Conservation (phyloP, 768 basidiomycete genomes). For the Collybia nuda region DNA sequence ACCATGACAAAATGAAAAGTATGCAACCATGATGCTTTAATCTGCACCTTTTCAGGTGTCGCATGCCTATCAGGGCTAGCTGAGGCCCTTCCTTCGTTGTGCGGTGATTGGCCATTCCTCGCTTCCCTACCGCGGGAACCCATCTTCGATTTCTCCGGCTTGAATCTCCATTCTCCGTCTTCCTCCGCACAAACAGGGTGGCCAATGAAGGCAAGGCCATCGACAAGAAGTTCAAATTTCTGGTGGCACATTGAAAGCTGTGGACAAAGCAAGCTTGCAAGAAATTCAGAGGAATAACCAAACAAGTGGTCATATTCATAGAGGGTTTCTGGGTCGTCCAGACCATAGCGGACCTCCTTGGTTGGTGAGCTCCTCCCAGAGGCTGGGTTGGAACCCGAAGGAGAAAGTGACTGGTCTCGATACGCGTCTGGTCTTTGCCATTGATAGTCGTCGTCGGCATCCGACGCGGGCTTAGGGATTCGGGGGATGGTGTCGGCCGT, state of each 20-base stretch:
- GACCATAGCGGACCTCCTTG: conserved; percentile 38
- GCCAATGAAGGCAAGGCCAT: conserved; percentile 90
- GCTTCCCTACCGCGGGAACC: conserved; percentile 57
- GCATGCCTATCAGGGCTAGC: conserved; percentile 25
- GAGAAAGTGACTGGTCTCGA: conserved; percentile 53
- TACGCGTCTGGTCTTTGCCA: conserved; percentile 59
- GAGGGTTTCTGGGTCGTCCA: conserved; percentile 30
- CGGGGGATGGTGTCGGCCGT: conserved; percentile 21
- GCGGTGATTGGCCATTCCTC: conserved; percentile 35
- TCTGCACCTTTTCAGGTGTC: conserved; percentile 32
- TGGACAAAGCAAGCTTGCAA: conserved; percentile 82
- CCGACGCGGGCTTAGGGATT: conserved; percentile 16
- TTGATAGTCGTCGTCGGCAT: conserved; percentile 49
- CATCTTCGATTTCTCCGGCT: conserved; percentile 54
- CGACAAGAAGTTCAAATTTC: conserved; percentile 90
- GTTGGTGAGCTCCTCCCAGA: conserved; percentile 54
- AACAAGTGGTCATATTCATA: conserved; percentile 71
- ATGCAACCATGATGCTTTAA: conserved; percentile 54
- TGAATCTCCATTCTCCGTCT: conserved; percentile 76
- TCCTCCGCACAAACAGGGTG: conserved; percentile 86
- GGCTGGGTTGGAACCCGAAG: conserved; percentile 40
- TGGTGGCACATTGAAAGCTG: conserved; percentile 82
- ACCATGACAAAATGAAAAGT: conserved; percentile 88
- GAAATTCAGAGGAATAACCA: conserved; percentile 77
- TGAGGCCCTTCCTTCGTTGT: conserved; percentile 26